A percentile compares a stretch with the other conserved stretches of the same genome.
These are phyloP conservation scores for Crithidia expoeki DNA, from an alignment of 208 protist species.

Conservation along the genomic window DNA sequence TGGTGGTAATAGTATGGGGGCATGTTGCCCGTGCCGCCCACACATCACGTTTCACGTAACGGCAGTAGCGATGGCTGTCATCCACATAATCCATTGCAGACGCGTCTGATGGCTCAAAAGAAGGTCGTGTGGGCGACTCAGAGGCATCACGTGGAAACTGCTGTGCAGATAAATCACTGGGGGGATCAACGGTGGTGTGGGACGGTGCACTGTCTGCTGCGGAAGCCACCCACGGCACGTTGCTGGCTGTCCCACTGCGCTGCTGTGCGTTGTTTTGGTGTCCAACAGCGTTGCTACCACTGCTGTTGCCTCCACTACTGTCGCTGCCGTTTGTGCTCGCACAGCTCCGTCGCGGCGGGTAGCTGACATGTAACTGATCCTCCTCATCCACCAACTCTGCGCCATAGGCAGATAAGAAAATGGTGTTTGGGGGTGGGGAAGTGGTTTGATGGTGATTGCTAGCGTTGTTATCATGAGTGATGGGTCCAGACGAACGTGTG, in stretches of 20 bases:
- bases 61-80: constrained; percentile 8
- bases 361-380: constrained; percentile 4
- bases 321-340: constrained; percentile 14
- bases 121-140: not conserved
- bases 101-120: not conserved
- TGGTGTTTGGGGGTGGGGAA: constrained; percentile 18
- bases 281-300: not conserved
- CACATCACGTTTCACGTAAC: constrained; percentile 28
- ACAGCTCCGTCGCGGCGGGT: constrained; percentile 5
- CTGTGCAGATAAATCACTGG: not conserved
- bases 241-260: not conserved
- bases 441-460: not conserved
- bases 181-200: not conserved
- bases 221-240: constrained; percentile 7
- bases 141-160: not conserved
- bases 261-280: not conserved
- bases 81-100: constrained; percentile 13
- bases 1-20: constrained; percentile 15
- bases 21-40: constrained; percentile 27
- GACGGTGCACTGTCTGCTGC: not conserved
- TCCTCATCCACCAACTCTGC: constrained; percentile 38
- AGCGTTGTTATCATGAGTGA: not conserved
- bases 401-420: constrained; percentile 41
- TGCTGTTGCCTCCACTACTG: not conserved
- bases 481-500: not conserved